Evolutionary conservation across 768 basidiomycete species (phyloP), one percentile per base, ranked within the genome.

Genomic region (Russula sp.): DNA sequence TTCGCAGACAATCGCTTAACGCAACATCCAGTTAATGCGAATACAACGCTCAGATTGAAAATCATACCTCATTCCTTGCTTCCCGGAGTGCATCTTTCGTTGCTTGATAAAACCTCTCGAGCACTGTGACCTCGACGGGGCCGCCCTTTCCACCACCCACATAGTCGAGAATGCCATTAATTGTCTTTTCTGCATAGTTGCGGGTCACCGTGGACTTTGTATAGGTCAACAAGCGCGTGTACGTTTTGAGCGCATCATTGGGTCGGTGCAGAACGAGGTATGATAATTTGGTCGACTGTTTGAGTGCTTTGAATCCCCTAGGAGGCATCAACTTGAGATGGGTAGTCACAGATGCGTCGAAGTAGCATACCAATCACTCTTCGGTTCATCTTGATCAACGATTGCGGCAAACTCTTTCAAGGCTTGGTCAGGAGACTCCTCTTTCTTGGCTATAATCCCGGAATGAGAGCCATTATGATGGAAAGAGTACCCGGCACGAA

Each of bases 221-320:
- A 75, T 98, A 98, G 0, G 88, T 86, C 57, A 99, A 78, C 5
- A 99, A 82, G 68, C 88, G 83, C 20, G 78, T 87, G 73, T 99
- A 99, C 8, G 94, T 88, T 72, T 83, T 77, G 62, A 98, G 76
- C 0, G 97, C 97, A 55, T 95, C 89, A 51, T 82, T 80, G 22
- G 94, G 94, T 71, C 91, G 79, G 68, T 84, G 82, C 32, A 94
- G 80, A 27, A 76, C 78, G 55, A 96, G 81, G 73, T 89, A 99
- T 59, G 95, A 84, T 56, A 98, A 79, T 74, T 99, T 99, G 18
- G 95, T 98, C 55, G 90, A 91, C 70, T 99, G 97, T 71, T 99
- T 99, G 63, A 99, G 81, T 6, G 95, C 92, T 74, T 99, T 99
- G 84, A 99, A 99, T 2, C 95, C 97, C 96, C 95, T 98, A 42